A percentile compares a stretch with the other conserved stretches of the same genome.
Evolutionary conservation across 2,329 filamentous ascomycete genomes (phyloP).

Genomic region (Diaporthe velutina): DNA sequence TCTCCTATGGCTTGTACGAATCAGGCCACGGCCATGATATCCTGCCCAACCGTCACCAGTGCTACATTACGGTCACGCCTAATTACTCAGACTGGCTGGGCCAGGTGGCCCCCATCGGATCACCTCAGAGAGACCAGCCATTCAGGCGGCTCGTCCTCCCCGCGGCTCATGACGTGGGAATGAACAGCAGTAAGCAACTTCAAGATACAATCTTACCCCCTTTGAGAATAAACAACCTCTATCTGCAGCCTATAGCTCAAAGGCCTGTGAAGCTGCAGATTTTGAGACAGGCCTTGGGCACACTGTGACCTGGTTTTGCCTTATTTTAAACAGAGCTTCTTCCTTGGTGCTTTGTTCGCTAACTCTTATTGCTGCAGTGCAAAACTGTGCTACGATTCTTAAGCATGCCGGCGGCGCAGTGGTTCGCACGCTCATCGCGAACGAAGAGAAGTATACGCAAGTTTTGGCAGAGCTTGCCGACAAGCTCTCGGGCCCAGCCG

Average conservation of each 20-base stretch:
- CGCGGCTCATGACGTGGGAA: conserved; percentile 61
- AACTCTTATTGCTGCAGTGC: too few species aligned
- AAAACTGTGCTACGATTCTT: conserved; percentile 55
- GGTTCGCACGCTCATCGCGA: conserved; percentile 43
- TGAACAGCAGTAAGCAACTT: too few species aligned
- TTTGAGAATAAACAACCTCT: too few species aligned
- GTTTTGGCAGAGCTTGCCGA: conserved; percentile 45
- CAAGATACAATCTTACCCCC: too few species aligned
- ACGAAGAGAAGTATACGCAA: conserved; percentile 41
- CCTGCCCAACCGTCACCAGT: conserved; percentile 58
- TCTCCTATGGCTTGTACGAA: conserved; percentile 63
- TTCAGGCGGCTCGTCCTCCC: conserved; percentile 60
- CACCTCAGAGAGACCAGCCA: conserved; percentile 52
- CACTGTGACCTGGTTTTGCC: too few species aligned
- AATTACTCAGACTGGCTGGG: conserved; percentile 60
- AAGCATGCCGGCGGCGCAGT: conserved; percentile 51
- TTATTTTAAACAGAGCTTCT: too few species aligned
- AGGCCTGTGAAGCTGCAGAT: too few species aligned
- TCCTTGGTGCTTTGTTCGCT: too few species aligned
- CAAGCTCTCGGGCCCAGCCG: conserved; percentile 45
- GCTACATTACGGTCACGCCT: conserved; percentile 58
- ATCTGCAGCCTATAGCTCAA: too few species aligned
- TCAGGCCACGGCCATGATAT: conserved; percentile 57
- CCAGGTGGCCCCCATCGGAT: conserved; percentile 54
- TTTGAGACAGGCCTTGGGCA: too few species aligned